A percentile compares a stretch with the other conserved stretches of the same genome.
Conservation (phyloP, 331 rosid genomes). For the Telfairia occidentalis region DNA sequence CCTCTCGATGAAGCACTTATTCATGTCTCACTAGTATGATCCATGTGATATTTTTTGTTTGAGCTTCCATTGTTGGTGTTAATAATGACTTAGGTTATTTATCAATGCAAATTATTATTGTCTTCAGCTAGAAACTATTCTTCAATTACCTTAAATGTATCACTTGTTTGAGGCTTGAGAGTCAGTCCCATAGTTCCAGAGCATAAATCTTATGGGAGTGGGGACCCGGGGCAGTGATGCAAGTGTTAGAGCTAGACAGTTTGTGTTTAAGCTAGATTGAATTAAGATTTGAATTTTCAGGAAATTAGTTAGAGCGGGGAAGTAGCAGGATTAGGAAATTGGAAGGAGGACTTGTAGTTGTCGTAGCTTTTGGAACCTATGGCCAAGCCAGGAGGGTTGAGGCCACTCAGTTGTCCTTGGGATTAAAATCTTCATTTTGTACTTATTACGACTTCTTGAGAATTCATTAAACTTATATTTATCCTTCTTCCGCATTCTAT, state of each 20-base stretch:
- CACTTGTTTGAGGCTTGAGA: background rate
- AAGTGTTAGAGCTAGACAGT: background rate
- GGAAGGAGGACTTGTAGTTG: background rate
- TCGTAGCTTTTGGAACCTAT: background rate
- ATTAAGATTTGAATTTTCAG: background rate
- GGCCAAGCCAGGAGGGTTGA: background rate
- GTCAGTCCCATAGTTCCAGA: background rate
- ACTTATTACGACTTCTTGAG: background rate
- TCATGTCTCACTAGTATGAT: constrained; percentile 79
- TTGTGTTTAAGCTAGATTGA: background rate
- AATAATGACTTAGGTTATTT: background rate
- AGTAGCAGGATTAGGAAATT: background rate
- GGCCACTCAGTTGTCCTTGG: background rate
- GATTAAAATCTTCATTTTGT: background rate
- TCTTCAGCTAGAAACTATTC: background rate
- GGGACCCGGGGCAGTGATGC: background rate
- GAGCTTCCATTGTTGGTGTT: background rate
- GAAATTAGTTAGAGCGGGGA: background rate
- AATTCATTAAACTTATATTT: background rate
- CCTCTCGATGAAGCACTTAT: constrained; percentile 92
- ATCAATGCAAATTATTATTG: background rate
- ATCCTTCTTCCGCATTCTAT: background rate
- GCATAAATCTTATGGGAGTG: background rate
- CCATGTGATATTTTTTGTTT: background rate
- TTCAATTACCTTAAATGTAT: background rate